Percentiles rank a stretch among this genome's conserved stretches.
Evolutionary conservation across 805 yeast genomes (phyloP).

Genomic region (Hanseniaspora osmophila): DNA sequence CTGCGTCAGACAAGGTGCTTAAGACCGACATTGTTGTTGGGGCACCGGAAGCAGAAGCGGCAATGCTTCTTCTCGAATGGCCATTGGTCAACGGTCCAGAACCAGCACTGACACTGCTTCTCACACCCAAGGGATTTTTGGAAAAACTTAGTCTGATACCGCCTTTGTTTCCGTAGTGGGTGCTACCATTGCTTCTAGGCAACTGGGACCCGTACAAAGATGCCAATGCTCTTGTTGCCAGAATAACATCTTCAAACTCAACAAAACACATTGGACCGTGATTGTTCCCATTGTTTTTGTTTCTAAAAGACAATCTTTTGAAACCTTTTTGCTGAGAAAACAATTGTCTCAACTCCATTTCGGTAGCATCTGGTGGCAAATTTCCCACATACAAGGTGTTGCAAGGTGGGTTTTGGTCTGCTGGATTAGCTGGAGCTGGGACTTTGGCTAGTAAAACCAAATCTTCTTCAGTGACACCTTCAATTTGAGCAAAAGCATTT

Average conservation of each 20-base stretch:
- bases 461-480: constrained; percentile 34
- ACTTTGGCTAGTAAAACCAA: constrained; percentile 62
- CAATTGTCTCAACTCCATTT: constrained; percentile 74
- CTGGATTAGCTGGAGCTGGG: constrained; percentile 92
- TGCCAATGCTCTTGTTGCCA: constrained; percentile 86
- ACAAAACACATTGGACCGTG: constrained; percentile 99
- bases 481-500: constrained; percentile 11
- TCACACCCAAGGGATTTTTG: constrained; percentile 91
- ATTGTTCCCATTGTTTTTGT: constrained; percentile 37
- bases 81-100: constrained; percentile 18
- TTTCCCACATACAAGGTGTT: constrained; percentile 94
- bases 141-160: constrained; percentile 90
- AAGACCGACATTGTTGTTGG: constrained; percentile 6
- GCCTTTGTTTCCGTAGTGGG: constrained; percentile 41
- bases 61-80: constrained; percentile 3
- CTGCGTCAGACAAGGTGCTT: neutral
- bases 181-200: constrained; percentile 43
- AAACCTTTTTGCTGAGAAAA: constrained; percentile 87
- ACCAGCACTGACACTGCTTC: constrained; percentile 48
- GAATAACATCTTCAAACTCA: constrained; percentile 90
- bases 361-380: constrained; percentile 92
- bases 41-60: constrained; percentile 9
- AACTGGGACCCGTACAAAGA: constrained; percentile 86
- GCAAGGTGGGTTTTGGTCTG: constrained; percentile 98
- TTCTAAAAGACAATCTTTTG: constrained; percentile 81